phyloP scores from a whole-genome alignment of 495 filamentous ascomycete species.

The Xylaria scruposa region DNA sequence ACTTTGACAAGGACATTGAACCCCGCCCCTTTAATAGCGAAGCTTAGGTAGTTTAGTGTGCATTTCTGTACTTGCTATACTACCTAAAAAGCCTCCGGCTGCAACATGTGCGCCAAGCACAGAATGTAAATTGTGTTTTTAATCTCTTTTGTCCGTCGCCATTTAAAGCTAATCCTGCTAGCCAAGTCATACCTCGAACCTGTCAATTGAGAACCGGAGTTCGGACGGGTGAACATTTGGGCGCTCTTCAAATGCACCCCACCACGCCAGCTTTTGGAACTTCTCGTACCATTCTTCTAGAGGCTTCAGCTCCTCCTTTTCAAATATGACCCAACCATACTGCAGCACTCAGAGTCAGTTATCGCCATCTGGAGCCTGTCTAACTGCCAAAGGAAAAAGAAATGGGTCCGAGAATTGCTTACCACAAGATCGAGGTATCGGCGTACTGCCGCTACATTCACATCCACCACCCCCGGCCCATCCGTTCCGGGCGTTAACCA shows the following conservation, averaged over 20 bases:
- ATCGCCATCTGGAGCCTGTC: no score
- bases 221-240: constrained; percentile 5
- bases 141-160: background rate
- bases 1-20: no score
- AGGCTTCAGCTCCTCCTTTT: constrained; percentile 6
- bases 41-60: no score
- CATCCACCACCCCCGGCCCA: constrained; percentile 4
- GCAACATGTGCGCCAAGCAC: background rate
- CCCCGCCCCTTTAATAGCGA: no score
- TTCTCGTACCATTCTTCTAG: constrained; percentile 13
- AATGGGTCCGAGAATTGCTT: no score
- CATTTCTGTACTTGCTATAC: no score
- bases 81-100: background rate
- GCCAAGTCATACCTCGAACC: background rate
- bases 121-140: background rate
- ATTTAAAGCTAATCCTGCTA: background rate
- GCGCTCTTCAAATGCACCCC: background rate
- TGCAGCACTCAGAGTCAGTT: no score
- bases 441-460: background rate
- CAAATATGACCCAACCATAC: constrained; percentile 5
- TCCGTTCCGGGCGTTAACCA: constrained; percentile 7
- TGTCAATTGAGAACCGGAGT: background rate
- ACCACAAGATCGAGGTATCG: background rate
- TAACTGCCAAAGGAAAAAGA: no score
- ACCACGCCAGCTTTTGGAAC: constrained; percentile 15